Evolutionary conservation across 345 rosid genomes (phyloP).

Genomic region (Garcia nutans): DNA sequence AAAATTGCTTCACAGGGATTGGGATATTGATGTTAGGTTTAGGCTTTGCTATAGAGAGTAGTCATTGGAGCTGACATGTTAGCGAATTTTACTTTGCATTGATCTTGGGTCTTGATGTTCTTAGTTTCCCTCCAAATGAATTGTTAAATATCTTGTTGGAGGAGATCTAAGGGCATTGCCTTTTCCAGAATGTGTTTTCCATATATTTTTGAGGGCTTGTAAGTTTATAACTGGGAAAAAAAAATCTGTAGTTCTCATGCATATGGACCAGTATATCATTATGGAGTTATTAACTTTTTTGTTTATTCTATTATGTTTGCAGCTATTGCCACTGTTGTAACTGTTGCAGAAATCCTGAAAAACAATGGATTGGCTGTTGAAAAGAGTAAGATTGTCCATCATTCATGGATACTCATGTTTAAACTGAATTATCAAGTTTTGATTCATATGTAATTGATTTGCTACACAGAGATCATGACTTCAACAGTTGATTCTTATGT

Average conservation of each 20-base stretch:
- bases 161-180: too few relatives aligned
- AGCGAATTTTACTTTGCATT: too few relatives aligned
- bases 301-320: slow-evolving; percentile 26
- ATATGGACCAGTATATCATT: neutral
- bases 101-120: too few relatives aligned
- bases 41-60: too few relatives aligned
- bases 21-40: too few relatives aligned
- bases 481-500: slow-evolving; percentile 54
- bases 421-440: neutral
- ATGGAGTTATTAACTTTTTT: neutral
- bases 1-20: too few relatives aligned
- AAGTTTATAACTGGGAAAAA: too few relatives aligned
- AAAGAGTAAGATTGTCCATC: slow-evolving; percentile 53
- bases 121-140: too few relatives aligned
- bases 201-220: too few relatives aligned
- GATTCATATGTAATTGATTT: neutral
- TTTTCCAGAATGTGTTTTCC: too few relatives aligned
- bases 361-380: slow-evolving; percentile 85
- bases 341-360: slow-evolving; percentile 80
- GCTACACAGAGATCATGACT: slow-evolving; percentile 60
- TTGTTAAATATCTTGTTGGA: too few relatives aligned
- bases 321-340: slow-evolving; percentile 87
- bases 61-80: neutral
- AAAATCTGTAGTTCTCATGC: neutral
- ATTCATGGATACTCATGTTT: neutral